Percentiles rank a stretch among this genome's conserved stretches.
phyloP scores from a whole-genome alignment of 768 basidiomycete species.

The Pisolithus albus region DNA sequence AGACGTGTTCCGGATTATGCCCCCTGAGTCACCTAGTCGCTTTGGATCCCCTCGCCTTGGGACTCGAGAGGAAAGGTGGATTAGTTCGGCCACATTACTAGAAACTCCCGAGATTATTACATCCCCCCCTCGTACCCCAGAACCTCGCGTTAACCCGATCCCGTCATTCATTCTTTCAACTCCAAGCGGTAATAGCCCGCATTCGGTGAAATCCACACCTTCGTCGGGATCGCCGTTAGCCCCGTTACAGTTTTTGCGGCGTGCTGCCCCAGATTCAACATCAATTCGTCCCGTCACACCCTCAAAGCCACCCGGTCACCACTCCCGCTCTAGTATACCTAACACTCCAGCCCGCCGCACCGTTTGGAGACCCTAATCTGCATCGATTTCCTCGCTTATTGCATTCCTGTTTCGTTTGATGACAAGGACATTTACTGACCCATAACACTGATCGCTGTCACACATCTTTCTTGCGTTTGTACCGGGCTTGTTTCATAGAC shows the following conservation, averaged over 20 bases:
- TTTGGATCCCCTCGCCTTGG: constrained; percentile 34
- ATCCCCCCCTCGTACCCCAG: constrained; percentile 55
- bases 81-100: constrained; percentile 66
- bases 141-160: constrained; percentile 48
- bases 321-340: constrained; percentile 34
- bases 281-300: constrained; percentile 56
- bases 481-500: constrained; percentile 19
- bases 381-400: constrained; percentile 17
- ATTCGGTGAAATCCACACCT: constrained; percentile 45
- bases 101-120: constrained; percentile 42
- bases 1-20: constrained; percentile 68
- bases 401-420: constrained; percentile 24
- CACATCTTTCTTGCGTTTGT: constrained; percentile 19
- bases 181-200: constrained; percentile 40
- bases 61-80: constrained; percentile 70
- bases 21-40: constrained; percentile 52
- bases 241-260: constrained; percentile 79
- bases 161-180: constrained; percentile 62
- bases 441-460: constrained; percentile 16
- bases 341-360: constrained; percentile 46
- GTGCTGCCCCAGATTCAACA: constrained; percentile 56
- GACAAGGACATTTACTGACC: constrained; percentile 20
- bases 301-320: constrained; percentile 49
- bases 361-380: constrained; percentile 57
- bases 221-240: constrained; percentile 68